Conservation (phyloP, 208 protist genomes). For the Wallacemonas sp. region DNA sequence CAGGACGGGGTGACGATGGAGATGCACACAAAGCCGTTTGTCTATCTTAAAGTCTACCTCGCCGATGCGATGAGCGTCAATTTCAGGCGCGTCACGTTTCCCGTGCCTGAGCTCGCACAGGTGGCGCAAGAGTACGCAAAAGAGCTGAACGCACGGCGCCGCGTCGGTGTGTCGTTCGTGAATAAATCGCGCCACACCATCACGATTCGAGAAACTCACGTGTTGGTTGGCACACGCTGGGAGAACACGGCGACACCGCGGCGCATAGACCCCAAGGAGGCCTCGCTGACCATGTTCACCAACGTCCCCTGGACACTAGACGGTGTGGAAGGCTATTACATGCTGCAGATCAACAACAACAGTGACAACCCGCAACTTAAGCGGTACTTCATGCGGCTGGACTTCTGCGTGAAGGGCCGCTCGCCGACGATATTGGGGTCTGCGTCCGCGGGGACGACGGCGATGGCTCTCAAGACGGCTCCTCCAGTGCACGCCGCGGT, state of each 20-base stretch:
- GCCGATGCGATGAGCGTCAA: slow-evolving; percentile 9
- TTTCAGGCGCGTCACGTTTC: slow-evolving; percentile 22
- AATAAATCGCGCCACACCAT: slow-evolving; percentile 50
- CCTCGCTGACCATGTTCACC: slow-evolving; percentile 65
- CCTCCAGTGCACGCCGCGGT: slow-evolving; percentile 11
- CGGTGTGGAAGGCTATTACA: slow-evolving; percentile 65
- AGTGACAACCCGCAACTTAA: slow-evolving; percentile 27
- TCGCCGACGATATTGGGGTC: slow-evolving; percentile 54
- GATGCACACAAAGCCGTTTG: slow-evolving; percentile 29
- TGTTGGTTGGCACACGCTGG: slow-evolving; percentile 54
- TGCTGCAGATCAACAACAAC: slow-evolving; percentile 54
- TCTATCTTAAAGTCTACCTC: slow-evolving; percentile 41
- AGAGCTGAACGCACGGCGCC: slow-evolving; percentile 36
- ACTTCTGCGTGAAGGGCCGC: slow-evolving; percentile 65
- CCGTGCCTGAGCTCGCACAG: slow-evolving; percentile 39
- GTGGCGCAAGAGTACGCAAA: slow-evolving; percentile 36
- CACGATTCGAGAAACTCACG: slow-evolving; percentile 18
- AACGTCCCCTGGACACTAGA: slow-evolving; percentile 60
- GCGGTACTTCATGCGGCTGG: slow-evolving; percentile 52
- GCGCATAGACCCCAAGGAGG: slow-evolving; percentile 40
- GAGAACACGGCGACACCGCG: slow-evolving; percentile 34
- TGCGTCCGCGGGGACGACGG: slow-evolving; percentile 20
- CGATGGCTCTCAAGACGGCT: slow-evolving; percentile 26
- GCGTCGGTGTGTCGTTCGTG: slow-evolving; percentile 49
- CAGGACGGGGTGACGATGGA: slow-evolving; percentile 42